Percentiles rank a stretch among this genome's conserved stretches.
These are phyloP conservation scores for Fragaria vesca DNA, from an alignment of 306 rosid genomes.

Conservation along the genomic window DNA sequence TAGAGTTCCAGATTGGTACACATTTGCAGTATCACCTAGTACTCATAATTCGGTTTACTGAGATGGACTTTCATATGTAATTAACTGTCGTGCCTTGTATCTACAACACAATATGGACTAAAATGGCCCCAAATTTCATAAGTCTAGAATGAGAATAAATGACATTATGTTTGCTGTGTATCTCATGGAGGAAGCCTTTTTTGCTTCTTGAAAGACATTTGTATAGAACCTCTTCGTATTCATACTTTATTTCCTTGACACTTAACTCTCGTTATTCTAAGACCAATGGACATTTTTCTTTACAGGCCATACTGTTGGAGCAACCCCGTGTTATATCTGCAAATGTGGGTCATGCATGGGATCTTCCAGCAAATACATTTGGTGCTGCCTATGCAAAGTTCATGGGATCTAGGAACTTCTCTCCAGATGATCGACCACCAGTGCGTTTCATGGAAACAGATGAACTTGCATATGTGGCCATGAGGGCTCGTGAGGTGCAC, in stretches of 20 bases:
- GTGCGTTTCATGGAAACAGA: conserved; percentile 90
- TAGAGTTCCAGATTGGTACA: neutral
- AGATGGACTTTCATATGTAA: neutral
- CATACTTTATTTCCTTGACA: neutral
- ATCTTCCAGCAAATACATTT: conserved; percentile 71
- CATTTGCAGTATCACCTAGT: neutral
- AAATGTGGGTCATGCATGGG: conserved; percentile 84
- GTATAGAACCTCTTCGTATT: neutral
- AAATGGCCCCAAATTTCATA: neutral
- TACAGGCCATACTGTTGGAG: conserved; percentile 63
- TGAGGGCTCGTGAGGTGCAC: conserved; percentile 92
- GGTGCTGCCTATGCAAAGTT: conserved; percentile 92
- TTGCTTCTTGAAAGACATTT: neutral
- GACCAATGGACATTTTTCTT: conserved; percentile 13
- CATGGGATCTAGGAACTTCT: conserved; percentile 95
- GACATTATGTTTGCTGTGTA: neutral
- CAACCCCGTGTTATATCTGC: conserved; percentile 70
- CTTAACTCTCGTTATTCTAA: neutral
- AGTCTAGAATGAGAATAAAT: neutral
- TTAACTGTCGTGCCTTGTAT: neutral
- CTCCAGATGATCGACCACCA: conserved; percentile 91
- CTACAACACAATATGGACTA: neutral
- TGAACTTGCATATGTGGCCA: conserved; percentile 76
- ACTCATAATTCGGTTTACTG: neutral
- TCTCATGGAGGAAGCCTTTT: neutral